Conservation (phyloP, 2,329 filamentous ascomycete genomes). For the Simplicillium sp. region DNA sequence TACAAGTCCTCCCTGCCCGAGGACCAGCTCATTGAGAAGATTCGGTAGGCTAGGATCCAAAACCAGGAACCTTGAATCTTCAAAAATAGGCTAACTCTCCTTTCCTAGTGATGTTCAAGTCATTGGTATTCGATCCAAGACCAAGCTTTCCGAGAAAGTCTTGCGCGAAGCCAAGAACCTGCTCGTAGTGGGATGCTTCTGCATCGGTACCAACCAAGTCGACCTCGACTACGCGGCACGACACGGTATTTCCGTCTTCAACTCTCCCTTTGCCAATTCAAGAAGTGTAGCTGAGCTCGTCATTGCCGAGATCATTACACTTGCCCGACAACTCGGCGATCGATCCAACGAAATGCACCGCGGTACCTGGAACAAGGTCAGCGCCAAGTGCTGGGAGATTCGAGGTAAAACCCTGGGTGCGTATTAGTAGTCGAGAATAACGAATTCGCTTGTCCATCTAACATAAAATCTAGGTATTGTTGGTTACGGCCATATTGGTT, state of each 20-base stretch:
- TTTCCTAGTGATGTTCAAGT: constrained; percentile 76
- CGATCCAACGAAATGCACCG: constrained; percentile 90
- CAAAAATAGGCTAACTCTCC: constrained; percentile 5
- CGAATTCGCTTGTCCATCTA: not conserved
- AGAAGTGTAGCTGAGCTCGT: constrained; percentile 94
- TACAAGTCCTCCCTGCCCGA: constrained; percentile 85
- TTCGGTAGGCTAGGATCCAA: constrained; percentile 50
- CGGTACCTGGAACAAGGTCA: constrained; percentile 97
- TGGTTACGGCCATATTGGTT: constrained; percentile 95
- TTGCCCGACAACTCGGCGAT: constrained; percentile 88
- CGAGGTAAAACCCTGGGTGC: constrained; percentile 88
- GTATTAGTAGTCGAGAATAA: constrained; percentile 9
- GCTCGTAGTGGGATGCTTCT: constrained; percentile 95
- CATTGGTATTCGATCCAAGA: constrained; percentile 97
- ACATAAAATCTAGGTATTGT: constrained; percentile 56
- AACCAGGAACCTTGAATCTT: constrained; percentile 1
- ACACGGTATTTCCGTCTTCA: constrained; percentile 93
- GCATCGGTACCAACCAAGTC: constrained; percentile 95
- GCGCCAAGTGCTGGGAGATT: constrained; percentile 94
- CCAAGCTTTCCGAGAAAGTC: constrained; percentile 79
- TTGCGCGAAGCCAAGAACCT: constrained; percentile 86
- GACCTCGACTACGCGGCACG: constrained; percentile 74
- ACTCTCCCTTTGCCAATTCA: constrained; percentile 97
- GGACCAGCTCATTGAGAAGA: constrained; percentile 93
- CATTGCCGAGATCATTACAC: constrained; percentile 83